Evolutionary conservation across 2,329 filamentous ascomycete species (phyloP).

Genomic region (Penicillium olsonii): DNA sequence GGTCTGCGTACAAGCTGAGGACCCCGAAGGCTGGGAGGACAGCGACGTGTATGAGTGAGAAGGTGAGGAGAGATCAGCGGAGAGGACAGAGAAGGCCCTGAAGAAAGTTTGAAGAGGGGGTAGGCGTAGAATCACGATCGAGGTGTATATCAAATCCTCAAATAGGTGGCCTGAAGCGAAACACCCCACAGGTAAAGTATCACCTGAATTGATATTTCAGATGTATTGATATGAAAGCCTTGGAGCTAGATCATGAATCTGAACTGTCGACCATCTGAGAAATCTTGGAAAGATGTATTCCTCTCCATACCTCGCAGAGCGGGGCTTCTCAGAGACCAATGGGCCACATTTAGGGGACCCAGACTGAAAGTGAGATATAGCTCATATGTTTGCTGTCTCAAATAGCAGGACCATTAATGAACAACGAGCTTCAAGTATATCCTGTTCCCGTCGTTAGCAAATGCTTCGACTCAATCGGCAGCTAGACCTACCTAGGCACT

Average conservation of each 20-base stretch:
- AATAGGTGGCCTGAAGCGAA: conserved; percentile 2
- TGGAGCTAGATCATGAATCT: neutral
- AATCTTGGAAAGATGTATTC: neutral
- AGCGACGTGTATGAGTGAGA: neutral
- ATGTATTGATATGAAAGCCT: neutral
- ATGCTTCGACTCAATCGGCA: neutral
- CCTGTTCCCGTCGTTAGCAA: neutral
- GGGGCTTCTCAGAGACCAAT: neutral
- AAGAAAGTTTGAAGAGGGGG: neutral
- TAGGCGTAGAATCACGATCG: neutral
- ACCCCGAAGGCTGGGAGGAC: neutral
- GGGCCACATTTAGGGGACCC: neutral
- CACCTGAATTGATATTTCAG: neutral
- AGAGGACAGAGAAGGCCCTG: neutral
- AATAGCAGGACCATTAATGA: neutral
- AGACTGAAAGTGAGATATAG: neutral
- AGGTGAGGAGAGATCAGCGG: neutral
- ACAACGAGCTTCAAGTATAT: neutral
- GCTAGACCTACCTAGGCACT: neutral
- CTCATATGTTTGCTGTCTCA: neutral
- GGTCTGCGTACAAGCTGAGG: neutral
- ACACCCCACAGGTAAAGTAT: neutral
- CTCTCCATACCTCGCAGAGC: conserved; percentile 2
- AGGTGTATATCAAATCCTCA: neutral
- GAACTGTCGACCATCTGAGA: neutral